Conservation (phyloP, 345 rosid genomes). For the Combretum micranthum region DNA sequence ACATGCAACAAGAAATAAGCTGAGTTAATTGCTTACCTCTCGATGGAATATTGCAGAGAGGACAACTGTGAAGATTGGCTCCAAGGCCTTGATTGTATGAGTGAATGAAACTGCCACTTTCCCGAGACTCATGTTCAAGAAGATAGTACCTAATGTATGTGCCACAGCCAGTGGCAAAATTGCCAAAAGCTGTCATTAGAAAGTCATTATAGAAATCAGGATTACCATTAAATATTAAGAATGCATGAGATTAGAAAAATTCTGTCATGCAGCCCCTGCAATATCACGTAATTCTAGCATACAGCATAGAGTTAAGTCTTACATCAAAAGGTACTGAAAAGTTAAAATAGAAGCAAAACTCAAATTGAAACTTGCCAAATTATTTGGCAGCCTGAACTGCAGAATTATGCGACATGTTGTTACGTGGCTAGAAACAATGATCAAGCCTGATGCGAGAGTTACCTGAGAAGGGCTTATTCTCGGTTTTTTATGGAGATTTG, state of each 20-base stretch:
- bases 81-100: constrained; percentile 97
- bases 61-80: constrained; percentile 96
- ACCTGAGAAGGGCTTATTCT: constrained; percentile 67
- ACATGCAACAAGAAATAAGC: neutral
- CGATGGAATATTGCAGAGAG: constrained; percentile 93
- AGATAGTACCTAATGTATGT: constrained; percentile 83
- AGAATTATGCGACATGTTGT: too few relatives aligned
- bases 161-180: constrained; percentile 86
- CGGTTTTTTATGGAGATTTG: constrained; percentile 74
- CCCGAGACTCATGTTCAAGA: constrained; percentile 97
- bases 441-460: neutral
- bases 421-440: too few relatives aligned
- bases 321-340: too few relatives aligned
- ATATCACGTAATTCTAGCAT: too few relatives aligned
- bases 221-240: neutral
- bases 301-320: too few relatives aligned
- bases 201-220: constrained; percentile 7
- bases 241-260: too few relatives aligned
- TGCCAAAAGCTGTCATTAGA: constrained; percentile 54
- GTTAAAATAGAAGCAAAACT: too few relatives aligned
- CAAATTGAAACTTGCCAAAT: too few relatives aligned
- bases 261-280: too few relatives aligned
- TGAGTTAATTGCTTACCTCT: constrained; percentile 43
- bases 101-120: constrained; percentile 99
- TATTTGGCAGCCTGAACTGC: too few relatives aligned